Evolutionary conservation across 1,284 basidiomycete genomes (phyloP).

Genomic region (Sparassis latifolia): DNA sequence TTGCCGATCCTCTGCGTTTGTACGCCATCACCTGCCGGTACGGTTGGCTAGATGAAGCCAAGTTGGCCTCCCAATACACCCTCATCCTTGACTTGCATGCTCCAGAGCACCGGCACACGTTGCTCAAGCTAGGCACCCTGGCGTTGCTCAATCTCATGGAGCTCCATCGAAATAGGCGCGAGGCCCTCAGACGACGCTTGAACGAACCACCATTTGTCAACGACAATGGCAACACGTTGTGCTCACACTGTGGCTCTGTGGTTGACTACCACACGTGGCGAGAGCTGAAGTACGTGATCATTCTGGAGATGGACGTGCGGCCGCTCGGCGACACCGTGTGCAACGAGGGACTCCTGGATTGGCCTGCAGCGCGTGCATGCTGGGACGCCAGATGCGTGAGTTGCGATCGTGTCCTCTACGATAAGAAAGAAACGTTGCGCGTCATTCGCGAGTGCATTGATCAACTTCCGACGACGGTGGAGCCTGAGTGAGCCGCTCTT

Average conservation of each 20-base stretch:
- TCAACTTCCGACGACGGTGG: slow-evolving; percentile 36
- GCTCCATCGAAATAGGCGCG: slow-evolving; percentile 45
- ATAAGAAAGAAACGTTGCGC: slow-evolving; percentile 46
- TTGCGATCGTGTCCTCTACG: slow-evolving; percentile 49
- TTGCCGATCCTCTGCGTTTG: slow-evolving; percentile 46
- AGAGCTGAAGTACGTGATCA: slow-evolving; percentile 49
- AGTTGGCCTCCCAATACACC: slow-evolving; percentile 36
- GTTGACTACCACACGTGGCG: slow-evolving; percentile 59
- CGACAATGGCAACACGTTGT: slow-evolving; percentile 34
- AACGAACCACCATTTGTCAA: slow-evolving; percentile 54
- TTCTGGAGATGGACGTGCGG: slow-evolving; percentile 49
- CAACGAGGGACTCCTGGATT: slow-evolving; percentile 40
- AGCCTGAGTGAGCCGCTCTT: slow-evolving; percentile 15
- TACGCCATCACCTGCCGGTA: slow-evolving; percentile 51
- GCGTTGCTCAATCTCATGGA: slow-evolving; percentile 47
- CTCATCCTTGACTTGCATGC: slow-evolving; percentile 42
- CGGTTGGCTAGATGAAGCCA: slow-evolving; percentile 49
- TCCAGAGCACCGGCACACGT: slow-evolving; percentile 34
- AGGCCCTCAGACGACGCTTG: slow-evolving; percentile 39
- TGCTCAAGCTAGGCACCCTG: slow-evolving; percentile 41
- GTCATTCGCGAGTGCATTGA: slow-evolving; percentile 49
- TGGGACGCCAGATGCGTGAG: slow-evolving; percentile 50
- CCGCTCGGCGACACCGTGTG: slow-evolving; percentile 52
- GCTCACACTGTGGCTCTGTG: slow-evolving; percentile 37
- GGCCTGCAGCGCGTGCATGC: slow-evolving; percentile 51